Conservation (phyloP, 768 basidiomycete genomes). For the Hygrocybe punicea region DNA sequence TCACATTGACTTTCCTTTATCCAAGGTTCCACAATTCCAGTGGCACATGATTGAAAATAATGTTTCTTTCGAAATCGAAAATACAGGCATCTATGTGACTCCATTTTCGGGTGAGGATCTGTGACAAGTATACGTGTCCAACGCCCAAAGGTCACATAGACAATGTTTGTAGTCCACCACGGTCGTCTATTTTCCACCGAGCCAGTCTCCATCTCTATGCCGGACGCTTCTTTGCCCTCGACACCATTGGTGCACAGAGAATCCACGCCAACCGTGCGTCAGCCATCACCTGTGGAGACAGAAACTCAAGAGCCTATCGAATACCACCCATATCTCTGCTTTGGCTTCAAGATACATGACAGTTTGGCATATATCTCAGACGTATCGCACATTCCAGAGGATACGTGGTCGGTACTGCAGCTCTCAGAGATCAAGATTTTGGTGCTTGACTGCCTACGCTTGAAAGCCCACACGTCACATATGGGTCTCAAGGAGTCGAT, state of each 20-base stretch:
- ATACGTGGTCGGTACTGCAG: constrained; percentile 56
- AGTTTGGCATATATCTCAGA: constrained; percentile 78
- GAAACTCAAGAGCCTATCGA: constrained; percentile 22
- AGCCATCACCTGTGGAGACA: constrained; percentile 7
- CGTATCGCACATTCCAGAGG: constrained; percentile 74
- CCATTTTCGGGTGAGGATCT: constrained; percentile 60
- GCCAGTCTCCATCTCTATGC: constrained; percentile 40
- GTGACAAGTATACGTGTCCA: not conserved
- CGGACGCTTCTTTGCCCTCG: constrained; percentile 35
- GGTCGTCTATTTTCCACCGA: constrained; percentile 57
- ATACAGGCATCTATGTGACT: constrained; percentile 58
- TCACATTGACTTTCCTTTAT: not conserved
- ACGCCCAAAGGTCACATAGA: not conserved
- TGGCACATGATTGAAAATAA: constrained; percentile 79
- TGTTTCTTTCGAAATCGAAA: constrained; percentile 61
- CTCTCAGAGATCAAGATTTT: constrained; percentile 48
- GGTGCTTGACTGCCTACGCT: constrained; percentile 73
- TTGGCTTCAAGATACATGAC: constrained; percentile 68
- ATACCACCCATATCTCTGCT: constrained; percentile 55
- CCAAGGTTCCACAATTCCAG: constrained; percentile 73
- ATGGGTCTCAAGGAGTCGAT: constrained; percentile 69
- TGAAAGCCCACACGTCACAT: constrained; percentile 70
- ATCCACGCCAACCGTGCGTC: constrained; percentile 23
- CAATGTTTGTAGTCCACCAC: constrained; percentile 59
- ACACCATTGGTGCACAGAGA: constrained; percentile 29